Conservation (phyloP, 768 basidiomycete genomes). For the Psilocybe tampanensis region DNA sequence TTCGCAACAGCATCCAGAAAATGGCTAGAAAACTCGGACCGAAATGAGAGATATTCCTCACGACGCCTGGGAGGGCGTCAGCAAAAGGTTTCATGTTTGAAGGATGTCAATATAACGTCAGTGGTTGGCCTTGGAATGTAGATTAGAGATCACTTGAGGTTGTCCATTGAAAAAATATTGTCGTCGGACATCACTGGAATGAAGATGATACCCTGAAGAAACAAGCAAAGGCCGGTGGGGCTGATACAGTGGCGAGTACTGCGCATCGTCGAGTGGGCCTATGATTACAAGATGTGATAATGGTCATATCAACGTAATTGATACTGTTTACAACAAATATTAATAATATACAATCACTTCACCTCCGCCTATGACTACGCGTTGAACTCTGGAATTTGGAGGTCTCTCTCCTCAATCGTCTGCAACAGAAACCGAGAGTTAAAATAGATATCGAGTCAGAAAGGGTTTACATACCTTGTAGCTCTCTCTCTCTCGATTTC, state of each 20-base stretch:
- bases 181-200: not conserved
- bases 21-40: not conserved
- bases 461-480: constrained; percentile 49
- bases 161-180: no score
- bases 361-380: constrained; percentile 36
- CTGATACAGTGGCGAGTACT: not conserved
- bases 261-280: not conserved
- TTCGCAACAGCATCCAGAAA: not conserved
- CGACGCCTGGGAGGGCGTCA: not conserved
- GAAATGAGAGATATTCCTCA: not conserved
- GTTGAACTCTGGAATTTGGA: constrained; percentile 46
- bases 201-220: not conserved
- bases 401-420: constrained; percentile 41
- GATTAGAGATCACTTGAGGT: not conserved
- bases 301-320: constrained; percentile 4
- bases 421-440: constrained; percentile 19
- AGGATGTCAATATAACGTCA: not conserved
- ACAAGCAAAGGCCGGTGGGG: not conserved
- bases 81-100: not conserved
- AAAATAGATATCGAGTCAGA: no score
- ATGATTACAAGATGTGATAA: not conserved
- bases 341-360: constrained; percentile 22
- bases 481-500: constrained; percentile 88
- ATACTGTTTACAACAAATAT: constrained; percentile 17
- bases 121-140: not conserved